Percentiles rank a stretch among this genome's conserved stretches.
Evolutionary conservation across 192 early-diverging fungal species (phyloP).

Genomic region (Pecoramyces ruminantium): DNA sequence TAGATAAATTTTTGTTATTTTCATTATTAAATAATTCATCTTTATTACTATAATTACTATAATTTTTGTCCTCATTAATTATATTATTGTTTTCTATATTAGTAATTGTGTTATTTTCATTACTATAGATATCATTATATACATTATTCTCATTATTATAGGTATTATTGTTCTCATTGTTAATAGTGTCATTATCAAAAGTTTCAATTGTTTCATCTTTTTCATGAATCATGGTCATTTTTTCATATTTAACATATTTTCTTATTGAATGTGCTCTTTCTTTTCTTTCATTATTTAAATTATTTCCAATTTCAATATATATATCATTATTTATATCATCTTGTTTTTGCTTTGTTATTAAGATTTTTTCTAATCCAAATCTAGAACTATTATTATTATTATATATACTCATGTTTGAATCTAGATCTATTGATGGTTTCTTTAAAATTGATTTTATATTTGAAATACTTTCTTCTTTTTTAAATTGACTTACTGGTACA

Average conservation of each 20-base stretch:
- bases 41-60: no score
- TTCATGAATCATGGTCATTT: not conserved
- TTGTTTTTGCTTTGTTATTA: not conserved
- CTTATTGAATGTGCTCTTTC: not conserved
- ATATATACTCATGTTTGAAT: not conserved
- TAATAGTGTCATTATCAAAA: not conserved
- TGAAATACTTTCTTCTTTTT: not conserved
- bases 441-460: not conserved
- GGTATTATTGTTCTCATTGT: no score
- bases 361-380: not conserved
- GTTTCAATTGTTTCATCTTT: not conserved
- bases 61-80: no score
- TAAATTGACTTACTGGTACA: no score
- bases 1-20: not conserved
- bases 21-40: not conserved
- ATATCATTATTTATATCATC: not conserved
- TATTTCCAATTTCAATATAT: not conserved
- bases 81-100: not conserved
- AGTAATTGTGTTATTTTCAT: not conserved
- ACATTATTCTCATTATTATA: no score
- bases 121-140: no score
- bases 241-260: not conserved
- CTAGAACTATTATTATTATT: not conserved
- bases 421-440: not conserved
- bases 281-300: not conserved